Base-by-base conservation (phyloP, 148 eudicot genomes). In the Amaranthus hypochondriacus region DNA sequence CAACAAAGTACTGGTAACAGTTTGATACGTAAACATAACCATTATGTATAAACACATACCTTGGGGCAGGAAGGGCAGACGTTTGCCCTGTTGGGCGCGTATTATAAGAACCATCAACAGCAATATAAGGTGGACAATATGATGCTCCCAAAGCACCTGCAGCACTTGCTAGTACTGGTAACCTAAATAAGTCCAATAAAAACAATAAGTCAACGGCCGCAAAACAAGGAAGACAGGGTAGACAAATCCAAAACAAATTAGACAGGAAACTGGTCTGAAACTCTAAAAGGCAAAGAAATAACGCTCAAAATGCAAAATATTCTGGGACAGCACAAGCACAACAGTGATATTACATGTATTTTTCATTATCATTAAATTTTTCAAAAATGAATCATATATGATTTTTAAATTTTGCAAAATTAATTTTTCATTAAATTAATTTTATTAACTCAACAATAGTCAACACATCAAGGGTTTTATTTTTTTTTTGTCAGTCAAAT, bases 141-240 rank as follows among this genome's bases (percentile, higher is more conserved):
- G 88, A 47, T 63, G 91, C 85, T 51, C 97, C 97, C 74, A 92
- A 72, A 78, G 91, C 87, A 71, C 98, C 98, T 60, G 96, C 92
- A 77, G 97, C 85, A 76, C 97, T 89, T 62, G 97, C 90, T 82
- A 94, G 77, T 83, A 91, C 86, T 53, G 97, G 95, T 39, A 91
- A 78, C 98, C 98, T 94, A 82, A 62, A 78, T 21, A 73, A 65
- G 70, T 70, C 48, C 55, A 76, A n/a, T 51, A 55, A 15, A 42
- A 67, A 54, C 60, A 6, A 39, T 48, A 47, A 44, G 28, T 43
- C 28, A 18, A 28, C 55, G 10, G 48, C 47, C 8, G 8, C 28
- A 44, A 51, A 68, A 59, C 14, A 28, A 59, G 48, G 52, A 47
- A 51, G 15, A 11, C 44, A 67, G 8, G 6, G 55, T 48, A 48